These are phyloP conservation scores for Pinus albicaulis DNA, from an alignment of 75 land plant species.

Conservation along the genomic window DNA sequence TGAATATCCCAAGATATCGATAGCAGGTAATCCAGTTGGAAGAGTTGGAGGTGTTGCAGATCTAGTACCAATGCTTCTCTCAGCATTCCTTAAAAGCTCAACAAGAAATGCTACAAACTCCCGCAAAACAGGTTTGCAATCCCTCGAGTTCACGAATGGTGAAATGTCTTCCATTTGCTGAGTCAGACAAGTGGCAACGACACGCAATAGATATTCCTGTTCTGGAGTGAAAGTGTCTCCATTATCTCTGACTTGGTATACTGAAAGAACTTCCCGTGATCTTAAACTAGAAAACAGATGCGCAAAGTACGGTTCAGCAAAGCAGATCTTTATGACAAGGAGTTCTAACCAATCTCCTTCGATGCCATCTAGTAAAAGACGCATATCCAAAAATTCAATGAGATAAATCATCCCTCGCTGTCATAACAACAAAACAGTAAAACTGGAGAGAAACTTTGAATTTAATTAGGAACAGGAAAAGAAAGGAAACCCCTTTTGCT, in stretches of 20 bases:
- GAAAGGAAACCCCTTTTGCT: too few relatives aligned
- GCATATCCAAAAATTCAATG: neutral
- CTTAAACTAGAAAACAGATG: constrained; percentile 22
- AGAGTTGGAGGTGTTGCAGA: constrained; percentile 14
- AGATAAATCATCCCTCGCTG: too few relatives aligned
- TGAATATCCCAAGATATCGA: constrained; percentile 69
- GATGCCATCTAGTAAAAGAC: constrained; percentile 34
- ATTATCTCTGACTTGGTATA: neutral
- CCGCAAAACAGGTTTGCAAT: constrained; percentile 14
- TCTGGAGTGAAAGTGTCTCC: constrained; percentile 13
- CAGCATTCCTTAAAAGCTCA: constrained; percentile 26
- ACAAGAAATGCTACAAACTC: constrained; percentile 32
- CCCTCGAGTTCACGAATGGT: neutral
- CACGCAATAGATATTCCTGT: constrained; percentile 41
- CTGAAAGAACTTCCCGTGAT: neutral
- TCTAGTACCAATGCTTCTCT: constrained; percentile 15
- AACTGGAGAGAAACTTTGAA: too few relatives aligned
- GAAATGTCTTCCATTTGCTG: constrained; percentile 28
- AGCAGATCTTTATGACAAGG: constrained; percentile 45
- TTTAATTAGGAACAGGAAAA: too few relatives aligned
- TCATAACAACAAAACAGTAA: too few relatives aligned
- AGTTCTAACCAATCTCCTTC: constrained; percentile 48
- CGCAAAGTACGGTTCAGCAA: constrained; percentile 34
- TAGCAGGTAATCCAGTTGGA: constrained; percentile 36
- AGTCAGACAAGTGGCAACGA: constrained; percentile 29